Conservation (phyloP, 2,329 filamentous ascomycete genomes). For the Aspergillus fijiensis region DNA sequence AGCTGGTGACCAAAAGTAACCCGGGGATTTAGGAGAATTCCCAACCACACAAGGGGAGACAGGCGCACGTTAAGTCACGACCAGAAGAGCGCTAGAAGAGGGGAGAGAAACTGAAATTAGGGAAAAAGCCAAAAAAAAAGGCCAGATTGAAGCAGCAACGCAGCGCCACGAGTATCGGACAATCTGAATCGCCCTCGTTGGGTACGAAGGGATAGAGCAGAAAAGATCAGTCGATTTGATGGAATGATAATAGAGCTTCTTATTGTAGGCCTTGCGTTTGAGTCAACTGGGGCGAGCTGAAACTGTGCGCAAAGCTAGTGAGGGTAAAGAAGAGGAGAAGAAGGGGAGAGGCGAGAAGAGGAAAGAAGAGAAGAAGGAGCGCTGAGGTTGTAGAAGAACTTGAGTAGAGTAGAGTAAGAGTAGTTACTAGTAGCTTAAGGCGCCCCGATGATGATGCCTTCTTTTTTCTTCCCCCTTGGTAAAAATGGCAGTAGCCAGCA, state of each 20-base stretch:
- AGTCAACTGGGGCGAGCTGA: not conserved
- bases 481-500: too few species aligned
- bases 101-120: not conserved
- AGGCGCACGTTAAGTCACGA: not conserved
- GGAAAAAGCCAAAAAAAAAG: conserved; percentile 2
- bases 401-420: not conserved
- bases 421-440: not conserved
- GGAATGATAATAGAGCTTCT: not conserved
- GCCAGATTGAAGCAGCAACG: conserved; percentile 12
- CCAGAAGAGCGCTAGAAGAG: not conserved
- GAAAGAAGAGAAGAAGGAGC: not conserved
- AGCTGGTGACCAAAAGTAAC: not conserved
- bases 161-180: conserved; percentile 5
- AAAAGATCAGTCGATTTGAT: not conserved
- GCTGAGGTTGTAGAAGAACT: not conserved
- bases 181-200: conserved; percentile 20
- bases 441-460: not conserved
- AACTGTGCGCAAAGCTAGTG: not conserved
- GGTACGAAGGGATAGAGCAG: conserved; percentile 1
- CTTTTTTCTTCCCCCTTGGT: not conserved
- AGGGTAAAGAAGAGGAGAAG: not conserved
- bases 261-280: not conserved
- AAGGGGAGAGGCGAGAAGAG: not conserved
- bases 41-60: not conserved
- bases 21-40: not conserved